Percentiles rank a stretch among this genome's conserved stretches.
Evolutionary conservation across 2,329 filamentous ascomycete species (phyloP).

Genomic region (Cercospora beticola): DNA sequence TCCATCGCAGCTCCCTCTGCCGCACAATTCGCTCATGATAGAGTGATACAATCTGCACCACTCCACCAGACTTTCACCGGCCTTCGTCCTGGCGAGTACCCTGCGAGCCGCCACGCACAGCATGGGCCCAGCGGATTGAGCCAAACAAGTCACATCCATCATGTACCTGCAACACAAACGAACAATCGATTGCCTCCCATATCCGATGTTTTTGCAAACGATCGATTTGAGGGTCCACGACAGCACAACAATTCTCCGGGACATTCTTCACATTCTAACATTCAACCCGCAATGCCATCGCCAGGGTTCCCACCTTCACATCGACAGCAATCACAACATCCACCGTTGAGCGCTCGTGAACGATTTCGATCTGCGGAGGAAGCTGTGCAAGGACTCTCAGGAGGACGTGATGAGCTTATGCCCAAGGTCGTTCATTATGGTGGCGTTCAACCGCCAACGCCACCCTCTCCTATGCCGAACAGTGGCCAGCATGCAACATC

Average conservation of each 20-base stretch:
- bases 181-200: conserved; percentile 91
- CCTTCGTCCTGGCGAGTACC: conserved; percentile 64
- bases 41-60: conserved; percentile 94
- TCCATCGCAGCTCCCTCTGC: conserved; percentile 95
- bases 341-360: conserved; percentile 58
- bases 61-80: conserved; percentile 94
- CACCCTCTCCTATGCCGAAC: conserved; percentile 71
- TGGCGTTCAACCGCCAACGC: conserved; percentile 88
- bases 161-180: conserved; percentile 82
- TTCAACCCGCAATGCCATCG: conserved; percentile 70
- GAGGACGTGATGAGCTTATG: conserved; percentile 86
- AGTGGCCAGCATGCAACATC: conserved; percentile 22
- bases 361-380: conserved; percentile 95
- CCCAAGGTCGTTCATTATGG: conserved; percentile 95
- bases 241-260: conserved; percentile 55
- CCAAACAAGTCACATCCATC: conserved; percentile 86
- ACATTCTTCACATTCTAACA: conserved; percentile 64
- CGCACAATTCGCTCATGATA: conserved; percentile 86
- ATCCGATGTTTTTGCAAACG: conserved; percentile 83
- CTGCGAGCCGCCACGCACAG: conserved; percentile 48
- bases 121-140: conserved; percentile 81
- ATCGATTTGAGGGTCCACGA: conserved; percentile 58
- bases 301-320: conserved; percentile 66
- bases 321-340: conserved; percentile 39
- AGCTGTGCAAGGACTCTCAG: conserved; percentile 83